Conservation (phyloP, 208 protist species). For the Trypanosoma rangeli region DNA sequence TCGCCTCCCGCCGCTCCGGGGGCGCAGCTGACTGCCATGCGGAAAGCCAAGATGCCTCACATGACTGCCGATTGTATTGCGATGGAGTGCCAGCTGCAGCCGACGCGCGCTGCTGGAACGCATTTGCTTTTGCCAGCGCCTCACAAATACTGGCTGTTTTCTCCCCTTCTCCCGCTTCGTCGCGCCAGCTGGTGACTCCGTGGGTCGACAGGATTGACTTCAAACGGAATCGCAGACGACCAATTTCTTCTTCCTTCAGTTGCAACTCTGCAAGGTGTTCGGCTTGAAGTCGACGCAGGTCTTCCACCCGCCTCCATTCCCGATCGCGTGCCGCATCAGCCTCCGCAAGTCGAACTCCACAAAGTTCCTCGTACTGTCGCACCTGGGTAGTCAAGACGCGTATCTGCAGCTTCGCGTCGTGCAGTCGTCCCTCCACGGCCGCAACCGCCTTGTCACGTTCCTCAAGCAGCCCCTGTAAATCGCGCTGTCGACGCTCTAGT, state of each 20-base stretch:
- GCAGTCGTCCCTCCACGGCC: slow-evolving; percentile 24
- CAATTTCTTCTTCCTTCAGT: slow-evolving; percentile 78
- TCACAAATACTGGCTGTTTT: background rate
- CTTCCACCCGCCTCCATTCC: slow-evolving; percentile 67
- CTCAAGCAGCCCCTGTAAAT: slow-evolving; percentile 33
- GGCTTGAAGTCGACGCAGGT: slow-evolving; percentile 64
- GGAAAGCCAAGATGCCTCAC: slow-evolving; percentile 18
- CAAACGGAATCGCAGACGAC: slow-evolving; percentile 67
- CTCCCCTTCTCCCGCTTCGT: background rate
- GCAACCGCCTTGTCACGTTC: slow-evolving; percentile 45
- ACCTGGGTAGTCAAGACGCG: slow-evolving; percentile 48
- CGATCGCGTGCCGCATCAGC: slow-evolving; percentile 58
- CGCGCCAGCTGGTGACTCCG: background rate
- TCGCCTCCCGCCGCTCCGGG: background rate
- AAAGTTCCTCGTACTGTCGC: slow-evolving; percentile 78
- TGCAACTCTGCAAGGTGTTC: slow-evolving; percentile 77
- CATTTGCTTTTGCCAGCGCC: slow-evolving; percentile 3
- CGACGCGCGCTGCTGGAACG: slow-evolving; percentile 1
- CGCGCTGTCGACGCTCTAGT: slow-evolving; percentile 56
- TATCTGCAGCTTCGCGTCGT: slow-evolving; percentile 50
- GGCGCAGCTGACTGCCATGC: slow-evolving; percentile 9
- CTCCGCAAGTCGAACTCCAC: slow-evolving; percentile 67
- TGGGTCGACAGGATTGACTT: slow-evolving; percentile 21
- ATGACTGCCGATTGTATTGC: background rate
- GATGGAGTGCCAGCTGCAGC: background rate